Evolutionary conservation across 768 basidiomycete genomes (phyloP).

Genomic region (Pleurotus tuoliensis): DNA sequence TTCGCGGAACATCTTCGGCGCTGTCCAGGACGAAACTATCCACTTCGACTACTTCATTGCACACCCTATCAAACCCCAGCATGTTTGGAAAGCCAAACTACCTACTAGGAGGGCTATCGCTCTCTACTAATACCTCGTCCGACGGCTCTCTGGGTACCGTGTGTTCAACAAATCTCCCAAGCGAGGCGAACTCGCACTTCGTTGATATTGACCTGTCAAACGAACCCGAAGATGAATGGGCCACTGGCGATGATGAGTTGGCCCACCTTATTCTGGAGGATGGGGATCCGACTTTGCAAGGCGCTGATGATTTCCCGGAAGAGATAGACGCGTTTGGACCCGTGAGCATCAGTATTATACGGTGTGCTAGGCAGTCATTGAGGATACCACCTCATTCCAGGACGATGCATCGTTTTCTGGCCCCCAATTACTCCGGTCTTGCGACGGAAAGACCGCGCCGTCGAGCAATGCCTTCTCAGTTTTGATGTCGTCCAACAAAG

Average conservation of each 20-base stretch:
- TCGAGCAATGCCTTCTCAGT: conserved; percentile 58
- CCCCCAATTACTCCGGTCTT: conserved; percentile 13
- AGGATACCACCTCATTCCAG: too few relatives aligned
- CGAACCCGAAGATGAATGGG: conserved; percentile 54
- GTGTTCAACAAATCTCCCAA: background rate
- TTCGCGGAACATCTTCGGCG: conserved; percentile 17
- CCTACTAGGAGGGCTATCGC: background rate
- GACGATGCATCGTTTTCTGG: background rate
- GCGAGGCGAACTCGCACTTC: conserved; percentile 3
- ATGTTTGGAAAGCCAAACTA: background rate
- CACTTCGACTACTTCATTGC: conserved; percentile 5
- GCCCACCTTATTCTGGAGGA: conserved; percentile 14
- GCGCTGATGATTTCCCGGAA: background rate
- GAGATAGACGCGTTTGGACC: background rate
- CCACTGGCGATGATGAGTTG: conserved; percentile 49
- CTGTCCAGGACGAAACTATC: conserved; percentile 11
- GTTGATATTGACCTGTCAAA: conserved; percentile 25
- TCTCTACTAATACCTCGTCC: conserved; percentile 7
- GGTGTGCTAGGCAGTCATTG: too few relatives aligned
- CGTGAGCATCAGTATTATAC: background rate
- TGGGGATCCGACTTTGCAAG: conserved; percentile 18
- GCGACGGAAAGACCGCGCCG: conserved; percentile 15
- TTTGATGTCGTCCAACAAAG: conserved; percentile 86
- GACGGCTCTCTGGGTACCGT: conserved; percentile 10
- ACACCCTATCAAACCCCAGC: background rate